A percentile compares a stretch with the other conserved stretches of the same genome.
Conservation (phyloP, 345 rosid species). For the Populus davidiana region DNA sequence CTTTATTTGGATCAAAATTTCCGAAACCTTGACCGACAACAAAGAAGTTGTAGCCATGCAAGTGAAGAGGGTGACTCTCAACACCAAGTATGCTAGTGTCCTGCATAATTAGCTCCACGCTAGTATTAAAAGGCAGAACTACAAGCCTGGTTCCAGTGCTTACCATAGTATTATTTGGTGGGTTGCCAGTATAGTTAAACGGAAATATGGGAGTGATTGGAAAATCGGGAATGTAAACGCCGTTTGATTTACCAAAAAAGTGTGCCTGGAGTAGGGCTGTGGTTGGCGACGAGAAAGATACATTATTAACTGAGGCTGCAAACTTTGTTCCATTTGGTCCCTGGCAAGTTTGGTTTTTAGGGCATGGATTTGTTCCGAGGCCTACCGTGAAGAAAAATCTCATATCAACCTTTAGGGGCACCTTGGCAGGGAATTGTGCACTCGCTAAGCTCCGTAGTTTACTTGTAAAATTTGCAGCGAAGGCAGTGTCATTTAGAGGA, state of each 20-base stretch:
- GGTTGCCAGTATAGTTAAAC: slow-evolving; percentile 22
- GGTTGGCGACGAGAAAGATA: slow-evolving; percentile 25
- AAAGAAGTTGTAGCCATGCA: slow-evolving; percentile 30
- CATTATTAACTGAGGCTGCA: slow-evolving; percentile 25
- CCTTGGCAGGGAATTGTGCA: slow-evolving; percentile 22
- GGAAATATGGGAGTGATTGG: slow-evolving; percentile 20
- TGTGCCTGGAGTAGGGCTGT: slow-evolving; percentile 25
- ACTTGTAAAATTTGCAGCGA: slow-evolving; percentile 7
- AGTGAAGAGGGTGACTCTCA: slow-evolving; percentile 32
- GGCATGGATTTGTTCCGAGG: slow-evolving; percentile 24
- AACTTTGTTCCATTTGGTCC: slow-evolving; percentile 24
- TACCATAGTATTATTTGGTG: slow-evolving; percentile 27
- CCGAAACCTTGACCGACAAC: slow-evolving; percentile 26
- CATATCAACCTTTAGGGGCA: slow-evolving; percentile 15
- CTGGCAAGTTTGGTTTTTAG: slow-evolving; percentile 24
- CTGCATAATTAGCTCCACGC: slow-evolving; percentile 29
- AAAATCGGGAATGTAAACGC: slow-evolving; percentile 19
- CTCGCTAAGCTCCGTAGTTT: slow-evolving; percentile 22
- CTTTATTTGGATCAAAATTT: slow-evolving; percentile 21
- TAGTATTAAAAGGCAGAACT: slow-evolving; percentile 21
- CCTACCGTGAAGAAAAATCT: slow-evolving; percentile 26
- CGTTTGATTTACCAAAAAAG: slow-evolving; percentile 15
- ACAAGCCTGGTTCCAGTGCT: slow-evolving; percentile 20
- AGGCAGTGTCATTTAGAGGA: slow-evolving; percentile 23
- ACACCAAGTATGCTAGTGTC: slow-evolving; percentile 32